These are phyloP conservation scores for Metschnikowia henanensis DNA, from an alignment of 805 yeast genomes.

Conservation along the genomic window DNA sequence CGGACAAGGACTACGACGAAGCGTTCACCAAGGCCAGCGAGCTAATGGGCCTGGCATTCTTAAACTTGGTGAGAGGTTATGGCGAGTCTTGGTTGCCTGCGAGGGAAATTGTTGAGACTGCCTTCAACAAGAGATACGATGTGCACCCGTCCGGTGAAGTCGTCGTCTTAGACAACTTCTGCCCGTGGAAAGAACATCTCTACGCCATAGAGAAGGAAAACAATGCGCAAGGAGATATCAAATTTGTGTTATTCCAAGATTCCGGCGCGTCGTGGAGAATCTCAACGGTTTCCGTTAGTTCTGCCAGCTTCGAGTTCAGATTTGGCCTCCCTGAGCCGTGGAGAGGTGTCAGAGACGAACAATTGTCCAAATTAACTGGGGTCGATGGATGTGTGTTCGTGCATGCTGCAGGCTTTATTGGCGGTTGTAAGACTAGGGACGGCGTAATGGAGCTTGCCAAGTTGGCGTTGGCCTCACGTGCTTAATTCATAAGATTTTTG, in stretches of 20 bases:
- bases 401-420: conserved; percentile 97
- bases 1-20: conserved; percentile 64
- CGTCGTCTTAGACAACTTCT: conserved; percentile 68
- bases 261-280: conserved; percentile 77
- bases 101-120: conserved; percentile 68
- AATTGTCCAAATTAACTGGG: conserved; percentile 70
- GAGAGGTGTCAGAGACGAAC: conserved; percentile 96
- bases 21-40: conserved; percentile 70
- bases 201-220: conserved; percentile 67
- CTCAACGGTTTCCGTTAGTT: conserved; percentile 84
- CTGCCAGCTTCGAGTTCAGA: conserved; percentile 81
- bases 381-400: conserved; percentile 85
- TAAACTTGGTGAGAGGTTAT: conserved; percentile 60
- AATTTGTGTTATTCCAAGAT: conserved; percentile 82
- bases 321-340: conserved; percentile 85
- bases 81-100: conserved; percentile 95
- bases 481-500: not conserved
- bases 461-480: conserved; percentile 23
- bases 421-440: conserved; percentile 83
- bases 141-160: conserved; percentile 73
- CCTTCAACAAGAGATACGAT: conserved; percentile 59
- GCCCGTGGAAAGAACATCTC: conserved; percentile 96
- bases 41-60: conserved; percentile 82
- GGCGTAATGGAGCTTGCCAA: conserved; percentile 76
- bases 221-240: conserved; percentile 52